Conservation (phyloP, 768 basidiomycete genomes). For the Phaeolepiota aurea region DNA sequence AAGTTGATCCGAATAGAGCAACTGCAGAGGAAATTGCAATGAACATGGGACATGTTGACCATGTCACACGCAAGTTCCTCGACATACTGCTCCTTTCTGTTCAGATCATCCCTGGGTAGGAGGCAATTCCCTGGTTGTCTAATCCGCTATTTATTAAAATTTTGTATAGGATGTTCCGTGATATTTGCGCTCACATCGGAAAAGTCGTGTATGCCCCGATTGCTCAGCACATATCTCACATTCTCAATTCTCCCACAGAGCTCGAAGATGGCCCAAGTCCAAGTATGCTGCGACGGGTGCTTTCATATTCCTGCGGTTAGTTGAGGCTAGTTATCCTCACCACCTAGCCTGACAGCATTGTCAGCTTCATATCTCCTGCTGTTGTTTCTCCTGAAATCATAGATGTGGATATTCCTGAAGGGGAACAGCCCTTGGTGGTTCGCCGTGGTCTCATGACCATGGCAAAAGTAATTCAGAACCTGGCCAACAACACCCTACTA, state of each 20-base stretch:
- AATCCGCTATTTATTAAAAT: conserved; percentile 4
- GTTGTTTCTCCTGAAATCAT: conserved; percentile 81
- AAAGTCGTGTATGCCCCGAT: conserved; percentile 55
- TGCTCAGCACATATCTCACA: not conserved
- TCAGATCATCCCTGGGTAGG: conserved; percentile 68
- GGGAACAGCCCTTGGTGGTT: conserved; percentile 38
- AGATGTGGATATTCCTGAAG: conserved; percentile 72
- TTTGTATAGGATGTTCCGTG: conserved; percentile 65
- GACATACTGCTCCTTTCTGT: conserved; percentile 66
- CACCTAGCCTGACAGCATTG: not conserved
- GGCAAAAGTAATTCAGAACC: conserved; percentile 87
- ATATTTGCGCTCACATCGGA: conserved; percentile 78
- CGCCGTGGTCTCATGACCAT: conserved; percentile 80
- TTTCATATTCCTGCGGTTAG: conserved; percentile 82
- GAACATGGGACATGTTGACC: conserved; percentile 65
- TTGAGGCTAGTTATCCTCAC: not conserved
- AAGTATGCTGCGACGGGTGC: conserved; percentile 81
- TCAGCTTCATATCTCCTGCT: conserved; percentile 85
- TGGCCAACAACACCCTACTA: conserved; percentile 92
- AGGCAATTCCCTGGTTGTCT: conserved; percentile 1
- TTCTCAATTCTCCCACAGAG: conserved; percentile 18
- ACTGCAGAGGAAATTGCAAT: conserved; percentile 50
- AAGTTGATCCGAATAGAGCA: conserved; percentile 63
- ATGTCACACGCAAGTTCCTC: conserved; percentile 69
- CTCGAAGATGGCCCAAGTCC: conserved; percentile 67